A percentile compares a stretch with the other conserved stretches of the same genome.
Evolutionary conservation across 176 grass and related monocot genomes (phyloP).

Genomic region (Paspalum notatum): DNA sequence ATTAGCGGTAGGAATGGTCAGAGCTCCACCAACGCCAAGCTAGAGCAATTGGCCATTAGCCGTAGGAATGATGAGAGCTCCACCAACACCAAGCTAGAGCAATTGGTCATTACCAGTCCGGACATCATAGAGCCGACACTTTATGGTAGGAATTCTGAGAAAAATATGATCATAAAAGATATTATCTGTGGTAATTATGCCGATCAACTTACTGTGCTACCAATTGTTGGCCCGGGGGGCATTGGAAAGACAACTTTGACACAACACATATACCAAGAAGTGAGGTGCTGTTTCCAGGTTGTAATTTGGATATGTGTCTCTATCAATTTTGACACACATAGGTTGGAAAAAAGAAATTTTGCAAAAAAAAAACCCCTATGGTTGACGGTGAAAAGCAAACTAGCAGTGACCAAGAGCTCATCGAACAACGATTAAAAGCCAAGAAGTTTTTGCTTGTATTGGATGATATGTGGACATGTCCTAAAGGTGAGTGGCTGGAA

Average conservation of each 20-base stretch:
- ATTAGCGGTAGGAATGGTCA: too few relatives aligned
- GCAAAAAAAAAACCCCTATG: neutral
- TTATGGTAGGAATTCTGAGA: too few relatives aligned
- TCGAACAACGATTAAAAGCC: neutral
- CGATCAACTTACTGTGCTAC: neutral
- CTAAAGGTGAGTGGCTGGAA: slow-evolving; percentile 5
- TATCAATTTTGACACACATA: slow-evolving; percentile 13
- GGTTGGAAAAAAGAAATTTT: neutral
- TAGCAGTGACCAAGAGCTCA: neutral
- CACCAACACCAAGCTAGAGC: too few relatives aligned
- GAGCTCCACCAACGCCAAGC: too few relatives aligned
- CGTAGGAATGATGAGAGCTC: too few relatives aligned
- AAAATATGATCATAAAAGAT: too few relatives aligned
- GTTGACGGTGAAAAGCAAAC: neutral
- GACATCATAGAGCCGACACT: too few relatives aligned
- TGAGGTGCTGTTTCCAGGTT: neutral
- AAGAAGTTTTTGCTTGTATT: slow-evolving; percentile 18
- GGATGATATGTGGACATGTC: slow-evolving; percentile 38
- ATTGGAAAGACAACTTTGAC: slow-evolving; percentile 56
- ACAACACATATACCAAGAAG: slow-evolving; percentile 30
- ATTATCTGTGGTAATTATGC: neutral
- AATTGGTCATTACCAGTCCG: too few relatives aligned
- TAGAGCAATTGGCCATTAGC: too few relatives aligned
- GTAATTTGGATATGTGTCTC: slow-evolving; percentile 41
- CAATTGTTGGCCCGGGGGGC: slow-evolving; percentile 46